phyloP scores from a whole-genome alignment of 495 filamentous ascomycete genomes.

The Aspergillus conjunctus region DNA sequence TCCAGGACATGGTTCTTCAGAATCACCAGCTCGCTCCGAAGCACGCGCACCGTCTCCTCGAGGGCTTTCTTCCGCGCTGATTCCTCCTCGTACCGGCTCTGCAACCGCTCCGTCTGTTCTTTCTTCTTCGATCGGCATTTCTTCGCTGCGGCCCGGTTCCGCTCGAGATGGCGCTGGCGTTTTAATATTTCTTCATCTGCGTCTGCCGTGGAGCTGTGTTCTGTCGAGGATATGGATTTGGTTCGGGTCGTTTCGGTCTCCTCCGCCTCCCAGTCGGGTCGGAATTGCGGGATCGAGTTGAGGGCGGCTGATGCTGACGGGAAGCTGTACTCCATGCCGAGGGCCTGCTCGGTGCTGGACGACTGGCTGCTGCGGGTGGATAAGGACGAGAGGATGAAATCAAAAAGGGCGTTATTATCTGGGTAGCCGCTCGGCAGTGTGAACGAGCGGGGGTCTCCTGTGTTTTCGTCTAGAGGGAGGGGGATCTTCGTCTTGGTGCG shows the following conservation, averaged over 20 bases:
- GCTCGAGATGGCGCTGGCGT: neutral
- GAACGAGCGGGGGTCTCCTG: neutral
- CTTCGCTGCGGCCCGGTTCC: neutral
- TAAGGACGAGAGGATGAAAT: neutral
- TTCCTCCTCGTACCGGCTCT: neutral
- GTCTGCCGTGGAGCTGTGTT: neutral
- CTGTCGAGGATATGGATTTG: neutral
- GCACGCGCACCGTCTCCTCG: neutral
- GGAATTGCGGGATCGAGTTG: neutral
- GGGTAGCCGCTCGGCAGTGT: neutral
- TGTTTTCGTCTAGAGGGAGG: neutral
- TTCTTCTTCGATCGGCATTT: constrained; percentile 1
- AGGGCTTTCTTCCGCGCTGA: neutral
- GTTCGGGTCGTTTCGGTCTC: neutral
- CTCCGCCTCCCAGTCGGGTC: neutral
- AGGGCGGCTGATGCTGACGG: neutral
- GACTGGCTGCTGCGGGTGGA: neutral
- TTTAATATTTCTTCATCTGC: neutral
- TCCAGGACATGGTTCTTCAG: neutral
- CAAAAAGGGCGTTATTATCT: neutral
- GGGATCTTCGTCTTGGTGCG: neutral
- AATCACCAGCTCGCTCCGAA: neutral
- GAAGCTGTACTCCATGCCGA: neutral
- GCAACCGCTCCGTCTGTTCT: neutral
- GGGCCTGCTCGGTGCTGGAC: neutral